Conservation (phyloP, 257 asterid species). For the Capsicum chinense region DNA sequence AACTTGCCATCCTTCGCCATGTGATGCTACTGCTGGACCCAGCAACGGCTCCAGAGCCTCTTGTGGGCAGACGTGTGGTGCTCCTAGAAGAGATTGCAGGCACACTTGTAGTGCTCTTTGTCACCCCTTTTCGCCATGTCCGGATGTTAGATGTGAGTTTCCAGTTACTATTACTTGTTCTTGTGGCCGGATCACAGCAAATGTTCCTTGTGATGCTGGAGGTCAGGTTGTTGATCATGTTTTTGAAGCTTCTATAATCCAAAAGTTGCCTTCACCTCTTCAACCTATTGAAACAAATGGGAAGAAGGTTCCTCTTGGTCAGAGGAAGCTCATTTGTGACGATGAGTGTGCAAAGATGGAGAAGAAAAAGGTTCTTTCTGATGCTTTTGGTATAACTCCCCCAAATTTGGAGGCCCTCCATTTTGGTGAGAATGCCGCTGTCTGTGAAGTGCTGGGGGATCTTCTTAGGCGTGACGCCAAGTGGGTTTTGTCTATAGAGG, state of each 20-base stretch:
- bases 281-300: constrained; percentile 72
- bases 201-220: constrained; percentile 93
- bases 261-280: constrained; percentile 70
- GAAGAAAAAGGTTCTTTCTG: constrained; percentile 89
- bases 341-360: constrained; percentile 86
- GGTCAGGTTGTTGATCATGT: constrained; percentile 57
- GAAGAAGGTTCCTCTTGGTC: constrained; percentile 77
- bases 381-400: constrained; percentile 74
- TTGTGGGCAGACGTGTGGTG: constrained; percentile 94
- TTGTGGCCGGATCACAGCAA: constrained; percentile 78
- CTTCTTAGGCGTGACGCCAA: constrained; percentile 94
- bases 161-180: constrained; percentile 83
- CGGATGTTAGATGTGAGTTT: constrained; percentile 84
- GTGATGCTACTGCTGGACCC: constrained; percentile 62
- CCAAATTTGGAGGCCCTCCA: constrained; percentile 82
- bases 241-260: constrained; percentile 71
- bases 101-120: constrained; percentile 87
- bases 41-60: constrained; percentile 54
- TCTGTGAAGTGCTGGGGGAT: constrained; percentile 85
- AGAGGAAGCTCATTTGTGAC: constrained; percentile 87
- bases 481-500: constrained; percentile 89
- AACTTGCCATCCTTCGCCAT: constrained; percentile 82
- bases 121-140: constrained; percentile 81
- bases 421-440: constrained; percentile 77
- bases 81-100: constrained; percentile 94